Base-by-base conservation (phyloP, 768 basidiomycete genomes). In the Boletus reticuloceps region DNA sequence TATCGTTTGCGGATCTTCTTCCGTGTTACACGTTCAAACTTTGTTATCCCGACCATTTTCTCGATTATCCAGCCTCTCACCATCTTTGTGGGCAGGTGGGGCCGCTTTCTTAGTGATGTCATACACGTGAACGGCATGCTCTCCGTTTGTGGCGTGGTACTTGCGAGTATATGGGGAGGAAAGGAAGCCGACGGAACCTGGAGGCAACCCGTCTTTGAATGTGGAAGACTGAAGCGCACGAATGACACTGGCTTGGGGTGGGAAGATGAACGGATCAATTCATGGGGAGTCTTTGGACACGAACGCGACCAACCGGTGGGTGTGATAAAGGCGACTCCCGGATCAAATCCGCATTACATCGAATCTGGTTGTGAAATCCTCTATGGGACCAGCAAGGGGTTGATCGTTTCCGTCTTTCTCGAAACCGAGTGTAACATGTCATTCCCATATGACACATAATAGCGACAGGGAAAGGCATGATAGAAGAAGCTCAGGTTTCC, bases 141-240 rank as follows among this genome's bases (percentile, higher is more conserved):
- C 12, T 37, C 51, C 4, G 34, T 45, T 8, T 53, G 31, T 27
- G 56, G 56, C 7, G 47, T 58, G 22, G 51, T 42, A 1, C 50
- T 58, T 19, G 58, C 56, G 12, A 59, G 39, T 11, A 40, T 47
- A 20, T 59, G 56, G 58, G 51, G 39, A 29, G 51, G 53, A 6
- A 50, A 41, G 39, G 49, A 53, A 6, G 16, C 31, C 20, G 44
- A 38, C 44, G 44, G 44, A 39, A 31, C 12, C 32, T 38, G 51
- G 37, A 47, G 36, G 51, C n/a, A 48, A n/a, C 29, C 45, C 12
- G 16, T 22, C 4, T 36, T 32, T 29, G 34, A 19, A 25, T 22
- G 31, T 12, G 20, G 25, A 47, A 19, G 37, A 51, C 32, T 25
- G 34, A 13, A 25, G 10, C n/a, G n/a, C n/a, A 8, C 47, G 16